Conservation (phyloP, 306 rosid genomes). For the Mimosa pudica region DNA sequence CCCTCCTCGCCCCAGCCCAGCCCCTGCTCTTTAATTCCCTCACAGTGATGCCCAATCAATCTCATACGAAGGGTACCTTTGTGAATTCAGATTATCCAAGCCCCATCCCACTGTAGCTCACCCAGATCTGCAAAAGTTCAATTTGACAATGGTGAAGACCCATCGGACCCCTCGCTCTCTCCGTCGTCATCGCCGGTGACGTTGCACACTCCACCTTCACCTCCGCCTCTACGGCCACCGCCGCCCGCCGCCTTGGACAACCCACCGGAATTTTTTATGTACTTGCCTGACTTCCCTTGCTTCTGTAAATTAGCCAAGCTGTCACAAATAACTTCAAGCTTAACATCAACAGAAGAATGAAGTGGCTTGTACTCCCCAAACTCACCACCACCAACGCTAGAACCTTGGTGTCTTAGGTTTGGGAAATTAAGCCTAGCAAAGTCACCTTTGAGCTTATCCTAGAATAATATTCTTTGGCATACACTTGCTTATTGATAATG, state of each 20-base stretch:
- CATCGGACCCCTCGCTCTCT: slow-evolving; percentile 76
- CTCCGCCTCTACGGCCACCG: neutral
- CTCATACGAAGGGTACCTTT: slow-evolving; percentile 83
- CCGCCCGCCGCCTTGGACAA: slow-evolving; percentile 11
- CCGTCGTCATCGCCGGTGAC: slow-evolving; percentile 40
- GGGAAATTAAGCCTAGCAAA: slow-evolving; percentile 93
- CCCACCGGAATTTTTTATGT: slow-evolving; percentile 35
- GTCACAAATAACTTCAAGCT: slow-evolving; percentile 91
- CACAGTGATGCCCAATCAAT: slow-evolving; percentile 89
- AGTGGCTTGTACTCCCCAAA: slow-evolving; percentile 86
- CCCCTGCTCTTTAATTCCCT: neutral
- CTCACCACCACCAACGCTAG: slow-evolving; percentile 53
- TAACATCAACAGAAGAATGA: slow-evolving; percentile 89
- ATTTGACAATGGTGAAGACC: slow-evolving; percentile 80
- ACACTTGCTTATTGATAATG: slow-evolving; percentile 46
- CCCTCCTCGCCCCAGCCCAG: no score
- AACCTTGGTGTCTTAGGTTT: slow-evolving; percentile 67
- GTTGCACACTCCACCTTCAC: slow-evolving; percentile 48
- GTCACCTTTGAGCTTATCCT: slow-evolving; percentile 80
- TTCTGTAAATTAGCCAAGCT: slow-evolving; percentile 70
- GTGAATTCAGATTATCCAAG: slow-evolving; percentile 51
- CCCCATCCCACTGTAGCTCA: slow-evolving; percentile 64
- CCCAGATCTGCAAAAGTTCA: slow-evolving; percentile 61
- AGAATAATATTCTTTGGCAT: slow-evolving; percentile 79
- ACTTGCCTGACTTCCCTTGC: slow-evolving; percentile 61